Evolutionary conservation across 176 grass and related monocot species (phyloP), one percentile per base, ranked within the genome.

Genomic region (Carex cristatella): DNA sequence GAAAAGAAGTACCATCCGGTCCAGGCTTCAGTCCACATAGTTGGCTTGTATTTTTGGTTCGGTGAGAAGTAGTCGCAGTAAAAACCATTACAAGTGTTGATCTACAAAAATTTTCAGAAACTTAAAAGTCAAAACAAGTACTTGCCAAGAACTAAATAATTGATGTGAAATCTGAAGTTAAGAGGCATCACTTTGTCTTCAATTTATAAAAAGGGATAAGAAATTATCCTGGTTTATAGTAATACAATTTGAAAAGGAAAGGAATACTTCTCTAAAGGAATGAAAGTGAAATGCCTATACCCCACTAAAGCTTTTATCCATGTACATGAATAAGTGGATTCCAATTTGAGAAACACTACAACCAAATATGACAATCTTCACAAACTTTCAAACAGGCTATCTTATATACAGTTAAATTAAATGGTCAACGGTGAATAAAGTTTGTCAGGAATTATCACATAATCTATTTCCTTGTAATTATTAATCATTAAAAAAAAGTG

Each of bases 1-100:
- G 83, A 81, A 79, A 74, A 28, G 71, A 56, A 61, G 18, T 89
- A 98, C 95, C 95, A 94, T 66, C 88, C 89, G 8, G 93, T 98
- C 95, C 95, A 98, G n/a, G 86, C 88, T 88, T 98, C 95, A 0
- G 95, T 98, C 95, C 95, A 98, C 86, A 98, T 92, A 4, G 86
- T 32, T 0, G 95, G 95, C 87, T 98, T 98, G 85, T 92, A 88
- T 0, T 79, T 71, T 61, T 65, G 83, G 65, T 95, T 98, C 27
- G 95, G 93, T 37, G 88, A 89, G 87, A 98, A 98, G 81, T 90
- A 93, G 81, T 98, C 93, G 1, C 95, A 98, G 77, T 98, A 98
- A 74, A 98, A 98, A 9, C 91, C 95, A 55, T 98, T 98, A 59
- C 95, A 98, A 64, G 93, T 93, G 80, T 98, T 93, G 28, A 98